Evolutionary conservation across 2,329 filamentous ascomycete species (phyloP).

Genomic region (Colletotrichum eremochloae): DNA sequence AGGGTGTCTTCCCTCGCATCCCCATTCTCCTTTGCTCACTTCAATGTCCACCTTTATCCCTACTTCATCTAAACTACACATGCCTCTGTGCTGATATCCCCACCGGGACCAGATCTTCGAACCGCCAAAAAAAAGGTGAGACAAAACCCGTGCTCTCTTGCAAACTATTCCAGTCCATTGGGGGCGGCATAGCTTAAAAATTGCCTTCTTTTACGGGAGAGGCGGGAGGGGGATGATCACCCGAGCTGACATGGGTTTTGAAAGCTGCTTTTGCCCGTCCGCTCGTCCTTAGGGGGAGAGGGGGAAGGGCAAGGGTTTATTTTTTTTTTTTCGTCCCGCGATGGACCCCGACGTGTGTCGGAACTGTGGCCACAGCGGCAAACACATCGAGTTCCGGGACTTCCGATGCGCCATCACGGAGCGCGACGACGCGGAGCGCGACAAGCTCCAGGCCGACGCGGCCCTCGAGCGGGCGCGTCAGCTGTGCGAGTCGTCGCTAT

Average conservation of each 20-base stretch:
- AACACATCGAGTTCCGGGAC: slow-evolving; percentile 35
- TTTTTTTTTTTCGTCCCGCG: neutral
- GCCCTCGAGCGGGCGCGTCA: slow-evolving; percentile 33
- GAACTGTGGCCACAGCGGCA: slow-evolving; percentile 39
- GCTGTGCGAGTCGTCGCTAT: slow-evolving; percentile 35
- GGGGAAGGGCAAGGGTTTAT: too few species aligned
- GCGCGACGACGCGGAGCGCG: slow-evolving; percentile 40
- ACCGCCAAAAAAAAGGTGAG: slow-evolving; percentile 16
- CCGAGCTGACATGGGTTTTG: slow-evolving; percentile 15
- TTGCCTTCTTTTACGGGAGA: neutral
- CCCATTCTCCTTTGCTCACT: slow-evolving; percentile 13
- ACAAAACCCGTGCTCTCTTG: slow-evolving; percentile 1
- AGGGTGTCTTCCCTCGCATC: slow-evolving; percentile 21
- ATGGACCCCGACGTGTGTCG: slow-evolving; percentile 40
- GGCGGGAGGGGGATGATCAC: neutral
- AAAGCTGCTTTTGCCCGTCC: neutral
- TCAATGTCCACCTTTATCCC: slow-evolving; percentile 28
- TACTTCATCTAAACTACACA: slow-evolving; percentile 30
- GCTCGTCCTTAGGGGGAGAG: neutral
- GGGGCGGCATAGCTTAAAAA: neutral
- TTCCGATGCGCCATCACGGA: slow-evolving; percentile 39
- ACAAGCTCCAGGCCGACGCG: slow-evolving; percentile 39
- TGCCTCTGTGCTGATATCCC: slow-evolving; percentile 16
- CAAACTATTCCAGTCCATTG: neutral
- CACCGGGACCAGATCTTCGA: slow-evolving; percentile 18